Percentiles rank a stretch among this genome's conserved stretches.
Evolutionary conservation across 306 rosid species (phyloP).

Genomic region (Chamaecrista fasciculata): DNA sequence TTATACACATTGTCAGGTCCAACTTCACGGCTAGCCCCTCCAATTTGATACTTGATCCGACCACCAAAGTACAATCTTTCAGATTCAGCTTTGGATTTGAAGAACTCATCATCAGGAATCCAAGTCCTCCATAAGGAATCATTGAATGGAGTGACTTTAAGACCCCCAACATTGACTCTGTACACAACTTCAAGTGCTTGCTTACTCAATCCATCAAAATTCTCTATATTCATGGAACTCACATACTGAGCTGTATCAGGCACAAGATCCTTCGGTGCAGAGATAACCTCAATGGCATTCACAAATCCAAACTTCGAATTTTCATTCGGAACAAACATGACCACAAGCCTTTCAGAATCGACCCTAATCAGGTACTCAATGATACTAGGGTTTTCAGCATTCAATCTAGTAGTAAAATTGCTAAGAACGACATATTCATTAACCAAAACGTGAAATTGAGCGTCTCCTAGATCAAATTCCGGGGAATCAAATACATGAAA

Average conservation of each 20-base stretch:
- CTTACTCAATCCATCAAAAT: conserved; percentile 46
- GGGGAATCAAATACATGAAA: conserved; percentile 53
- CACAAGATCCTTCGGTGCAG: conserved; percentile 86
- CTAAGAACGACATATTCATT: conserved; percentile 51
- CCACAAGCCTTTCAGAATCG: conserved; percentile 45
- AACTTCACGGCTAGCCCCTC: conserved; percentile 88
- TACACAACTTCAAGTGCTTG: conserved; percentile 72
- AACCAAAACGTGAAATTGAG: conserved; percentile 71
- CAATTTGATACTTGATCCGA: conserved; percentile 58
- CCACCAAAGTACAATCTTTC: conserved; percentile 63
- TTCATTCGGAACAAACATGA: conserved; percentile 56
- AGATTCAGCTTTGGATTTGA: conserved; percentile 46
- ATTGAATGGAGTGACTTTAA: conserved; percentile 86
- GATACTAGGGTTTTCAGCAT: conserved; percentile 35
- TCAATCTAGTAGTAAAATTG: conserved; percentile 31
- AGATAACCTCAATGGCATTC: conserved; percentile 88
- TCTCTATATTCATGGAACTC: conserved; percentile 21
- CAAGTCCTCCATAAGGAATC: conserved; percentile 93
- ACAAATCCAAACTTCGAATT: conserved; percentile 64
- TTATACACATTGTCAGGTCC: conserved; percentile 90
- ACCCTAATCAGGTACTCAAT: conserved; percentile 64
- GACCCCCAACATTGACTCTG: conserved; percentile 83
- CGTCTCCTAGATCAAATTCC: conserved; percentile 34
- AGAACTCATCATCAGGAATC: conserved; percentile 66
- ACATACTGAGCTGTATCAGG: conserved; percentile 54